A percentile compares a stretch with the other conserved stretches of the same genome.
Evolutionary conservation across 345 rosid genomes (phyloP).

Genomic region (Angophora floribunda): DNA sequence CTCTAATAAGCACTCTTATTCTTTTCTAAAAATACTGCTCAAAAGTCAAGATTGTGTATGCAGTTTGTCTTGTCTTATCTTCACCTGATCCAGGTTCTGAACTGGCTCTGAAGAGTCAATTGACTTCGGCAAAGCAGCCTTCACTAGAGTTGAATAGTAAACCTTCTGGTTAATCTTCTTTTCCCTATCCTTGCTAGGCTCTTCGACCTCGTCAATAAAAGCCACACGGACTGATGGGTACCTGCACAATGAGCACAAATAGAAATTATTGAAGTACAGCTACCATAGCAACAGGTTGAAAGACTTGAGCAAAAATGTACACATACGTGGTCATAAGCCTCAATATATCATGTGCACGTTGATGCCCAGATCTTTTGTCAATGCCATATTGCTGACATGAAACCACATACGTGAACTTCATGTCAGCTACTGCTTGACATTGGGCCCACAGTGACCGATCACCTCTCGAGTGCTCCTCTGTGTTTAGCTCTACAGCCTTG

Average conservation of each 20-base stretch:
- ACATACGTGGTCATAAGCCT: slow-evolving; percentile 82
- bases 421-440: slow-evolving; percentile 97
- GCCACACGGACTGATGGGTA: slow-evolving; percentile 99
- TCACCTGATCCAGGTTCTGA: slow-evolving; percentile 91
- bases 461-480: slow-evolving; percentile 60
- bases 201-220: slow-evolving; percentile 96
- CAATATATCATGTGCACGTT: slow-evolving; percentile 82
- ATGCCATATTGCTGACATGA: slow-evolving; percentile 97
- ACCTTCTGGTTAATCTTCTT: slow-evolving; percentile 64
- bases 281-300: neutral
- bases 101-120: slow-evolving; percentile 73
- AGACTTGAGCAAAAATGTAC: neutral
- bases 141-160: slow-evolving; percentile 82
- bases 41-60: neutral
- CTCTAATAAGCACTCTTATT: no score
- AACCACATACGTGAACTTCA: slow-evolving; percentile 92
- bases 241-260: slow-evolving; percentile 28
- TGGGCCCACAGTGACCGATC: slow-evolving; percentile 80
- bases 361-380: slow-evolving; percentile 76
- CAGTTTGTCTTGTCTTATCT: neutral
- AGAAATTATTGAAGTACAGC: neutral
- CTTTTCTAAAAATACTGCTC: neutral
- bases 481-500: slow-evolving; percentile 74
- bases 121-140: slow-evolving; percentile 81
- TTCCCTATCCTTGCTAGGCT: slow-evolving; percentile 55